phyloP scores from a whole-genome alignment of 1,284 basidiomycete genomes.

The Sporisorium exsertum region DNA sequence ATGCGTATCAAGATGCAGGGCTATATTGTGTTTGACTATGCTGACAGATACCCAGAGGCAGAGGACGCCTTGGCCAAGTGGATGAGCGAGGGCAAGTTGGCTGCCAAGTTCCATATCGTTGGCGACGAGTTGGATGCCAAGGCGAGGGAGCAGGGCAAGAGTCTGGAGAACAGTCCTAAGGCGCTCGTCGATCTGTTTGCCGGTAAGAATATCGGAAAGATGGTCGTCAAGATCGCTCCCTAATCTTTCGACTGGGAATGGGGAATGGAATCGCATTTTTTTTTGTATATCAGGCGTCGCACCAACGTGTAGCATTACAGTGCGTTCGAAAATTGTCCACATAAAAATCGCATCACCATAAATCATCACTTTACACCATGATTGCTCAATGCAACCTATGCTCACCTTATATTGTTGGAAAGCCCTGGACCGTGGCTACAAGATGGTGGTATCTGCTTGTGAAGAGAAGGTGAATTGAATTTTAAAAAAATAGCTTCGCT shows the following conservation, averaged over 20 bases:
- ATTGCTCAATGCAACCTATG: no score
- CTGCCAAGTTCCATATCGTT: slow-evolving; percentile 74
- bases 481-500: no score
- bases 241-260: neutral
- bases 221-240: slow-evolving; percentile 52
- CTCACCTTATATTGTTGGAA: no score
- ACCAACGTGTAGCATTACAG: neutral
- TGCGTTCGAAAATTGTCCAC: no score
- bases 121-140: slow-evolving; percentile 41
- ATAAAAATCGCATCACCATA: no score
- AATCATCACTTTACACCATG: no score
- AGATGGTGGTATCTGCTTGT: no score
- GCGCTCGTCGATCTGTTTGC: slow-evolving; percentile 56
- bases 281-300: slow-evolving; percentile 3
- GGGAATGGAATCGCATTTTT: neutral
- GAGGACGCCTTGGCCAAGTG: slow-evolving; percentile 72
- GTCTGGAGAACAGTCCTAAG: slow-evolving; percentile 39
- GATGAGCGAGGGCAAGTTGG: slow-evolving; percentile 78
- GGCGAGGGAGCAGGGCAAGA: slow-evolving; percentile 24
- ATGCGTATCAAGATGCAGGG: slow-evolving; percentile 83
- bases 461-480: no score
- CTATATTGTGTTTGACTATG: slow-evolving; percentile 72
- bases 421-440: no score
- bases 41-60: slow-evolving; percentile 41
- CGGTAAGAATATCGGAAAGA: slow-evolving; percentile 58